phyloP scores from a whole-genome alignment of 2,329 filamentous ascomycete species.

The Periconia macrospinosa region DNA sequence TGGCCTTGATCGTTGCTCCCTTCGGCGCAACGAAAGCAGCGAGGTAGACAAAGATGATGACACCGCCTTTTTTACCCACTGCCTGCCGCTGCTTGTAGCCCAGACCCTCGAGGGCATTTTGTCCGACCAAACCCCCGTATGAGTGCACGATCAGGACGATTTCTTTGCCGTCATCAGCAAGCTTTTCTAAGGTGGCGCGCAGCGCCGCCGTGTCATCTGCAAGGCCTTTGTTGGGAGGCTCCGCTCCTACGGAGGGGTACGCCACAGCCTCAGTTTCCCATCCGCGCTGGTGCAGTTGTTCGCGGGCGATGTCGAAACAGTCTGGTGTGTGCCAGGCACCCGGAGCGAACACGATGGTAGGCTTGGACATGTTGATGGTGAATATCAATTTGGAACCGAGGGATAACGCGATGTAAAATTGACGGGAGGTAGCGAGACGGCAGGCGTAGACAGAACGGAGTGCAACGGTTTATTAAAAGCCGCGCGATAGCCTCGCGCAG shows the following conservation, averaged over 20 bases:
- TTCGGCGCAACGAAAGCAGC: slow-evolving; percentile 5
- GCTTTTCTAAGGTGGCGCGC: slow-evolving; percentile 3
- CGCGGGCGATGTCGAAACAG: not conserved
- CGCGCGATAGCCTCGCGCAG: too few relatives aligned
- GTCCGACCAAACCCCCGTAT: slow-evolving; percentile 12
- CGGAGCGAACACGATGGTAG: slow-evolving; percentile 4
- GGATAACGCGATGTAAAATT: too few relatives aligned
- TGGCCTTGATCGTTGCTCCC: too few relatives aligned
- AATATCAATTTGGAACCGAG: too few relatives aligned
- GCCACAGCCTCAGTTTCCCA: too few relatives aligned
- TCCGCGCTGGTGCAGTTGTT: not conserved
- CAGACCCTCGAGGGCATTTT: slow-evolving; percentile 6
- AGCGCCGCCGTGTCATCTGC: slow-evolving; percentile 8
- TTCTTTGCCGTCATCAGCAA: slow-evolving; percentile 8
- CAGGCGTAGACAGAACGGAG: too few relatives aligned
- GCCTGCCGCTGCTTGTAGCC: slow-evolving; percentile 1
- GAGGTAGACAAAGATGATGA: slow-evolving; percentile 6
- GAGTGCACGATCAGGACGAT: slow-evolving; percentile 14
- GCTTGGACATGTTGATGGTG: slow-evolving; percentile 1
- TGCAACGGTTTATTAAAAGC: too few relatives aligned
- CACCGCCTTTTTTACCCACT: slow-evolving; percentile 4
- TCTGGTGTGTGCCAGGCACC: slow-evolving; percentile 4
- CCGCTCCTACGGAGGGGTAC: not conserved
- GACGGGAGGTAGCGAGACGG: too few relatives aligned
- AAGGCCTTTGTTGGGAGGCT: not conserved